phyloP scores from a whole-genome alignment of 305 asterid genomes.

The Fraxinus floribunda region DNA sequence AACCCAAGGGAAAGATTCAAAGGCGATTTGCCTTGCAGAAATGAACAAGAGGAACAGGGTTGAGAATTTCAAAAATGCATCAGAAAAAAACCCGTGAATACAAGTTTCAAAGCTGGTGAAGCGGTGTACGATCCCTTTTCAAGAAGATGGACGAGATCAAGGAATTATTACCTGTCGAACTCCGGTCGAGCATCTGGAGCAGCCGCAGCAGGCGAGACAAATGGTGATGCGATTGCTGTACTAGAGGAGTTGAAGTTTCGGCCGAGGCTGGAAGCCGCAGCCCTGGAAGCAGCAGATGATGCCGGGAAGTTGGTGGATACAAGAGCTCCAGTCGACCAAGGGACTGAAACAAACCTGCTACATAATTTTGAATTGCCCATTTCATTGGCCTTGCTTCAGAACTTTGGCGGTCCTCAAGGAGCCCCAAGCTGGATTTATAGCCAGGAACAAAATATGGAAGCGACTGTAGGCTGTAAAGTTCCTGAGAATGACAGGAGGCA shows the following conservation, averaged over 20 bases:
- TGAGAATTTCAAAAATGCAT: constrained; percentile 87
- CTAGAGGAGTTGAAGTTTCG: constrained; percentile 23
- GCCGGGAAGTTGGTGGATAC: constrained; percentile 90
- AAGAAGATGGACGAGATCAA: constrained; percentile 91
- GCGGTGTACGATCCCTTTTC: constrained; percentile 94
- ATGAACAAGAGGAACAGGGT: constrained; percentile 85
- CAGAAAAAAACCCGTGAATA: constrained; percentile 57
- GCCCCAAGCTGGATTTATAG: constrained; percentile 81
- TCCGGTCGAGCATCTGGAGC: constrained; percentile 27
- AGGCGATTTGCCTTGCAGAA: constrained; percentile 79
- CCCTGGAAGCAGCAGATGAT: constrained; percentile 77
- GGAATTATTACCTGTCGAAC: constrained; percentile 63
- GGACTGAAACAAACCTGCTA: constrained; percentile 58
- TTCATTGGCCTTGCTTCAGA: constrained; percentile 66
- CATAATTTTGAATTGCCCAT: constrained; percentile 75
- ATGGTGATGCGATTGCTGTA: constrained; percentile 39
- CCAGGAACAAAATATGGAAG: constrained; percentile 87
- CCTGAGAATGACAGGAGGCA: constrained; percentile 92
- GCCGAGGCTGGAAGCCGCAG: constrained; percentile 50
- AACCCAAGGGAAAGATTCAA: constrained; percentile 54
- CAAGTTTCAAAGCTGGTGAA: constrained; percentile 71
- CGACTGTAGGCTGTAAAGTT: constrained; percentile 65
- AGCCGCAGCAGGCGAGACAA: constrained; percentile 37
- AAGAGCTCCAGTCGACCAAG: constrained; percentile 77
- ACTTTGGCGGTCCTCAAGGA: constrained; percentile 80